Conservation (phyloP, 225 moss, liverwort and hornwort species). For the Asterella californica region DNA sequence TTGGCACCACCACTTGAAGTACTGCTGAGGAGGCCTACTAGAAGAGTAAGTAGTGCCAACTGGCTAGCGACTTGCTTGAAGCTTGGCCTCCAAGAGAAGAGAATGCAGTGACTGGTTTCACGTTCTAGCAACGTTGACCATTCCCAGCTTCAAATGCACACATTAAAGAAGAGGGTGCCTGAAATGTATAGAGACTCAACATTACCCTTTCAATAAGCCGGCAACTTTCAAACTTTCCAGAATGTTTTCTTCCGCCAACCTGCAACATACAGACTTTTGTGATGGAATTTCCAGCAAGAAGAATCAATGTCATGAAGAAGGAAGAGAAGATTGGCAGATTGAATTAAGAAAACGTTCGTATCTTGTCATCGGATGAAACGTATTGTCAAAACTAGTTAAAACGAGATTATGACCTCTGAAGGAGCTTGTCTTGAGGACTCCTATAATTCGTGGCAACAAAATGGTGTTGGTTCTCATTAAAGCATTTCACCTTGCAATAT, state of each 20-base stretch:
- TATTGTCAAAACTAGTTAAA: too few species aligned
- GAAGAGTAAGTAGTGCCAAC: background rate
- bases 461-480: background rate
- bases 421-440: too few species aligned
- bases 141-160: background rate
- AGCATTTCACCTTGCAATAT: background rate
- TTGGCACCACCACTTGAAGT: background rate
- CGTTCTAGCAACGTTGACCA: background rate
- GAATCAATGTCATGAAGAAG: background rate
- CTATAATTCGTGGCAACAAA: background rate
- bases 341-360: background rate
- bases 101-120: background rate
- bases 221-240: conserved; percentile 54
- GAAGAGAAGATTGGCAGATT: background rate
- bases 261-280: background rate
- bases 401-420: too few species aligned
- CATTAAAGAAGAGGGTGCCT: background rate
- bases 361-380: background rate
- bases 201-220: conserved; percentile 62
- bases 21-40: background rate
- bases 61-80: background rate
- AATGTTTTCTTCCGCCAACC: conserved; percentile 70
- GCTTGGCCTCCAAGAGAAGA: background rate
- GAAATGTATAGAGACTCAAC: background rate
- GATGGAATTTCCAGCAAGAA: background rate